phyloP scores from a whole-genome alignment of 192 early-diverging fungal species.

The Umbelopsis ramanniana region DNA sequence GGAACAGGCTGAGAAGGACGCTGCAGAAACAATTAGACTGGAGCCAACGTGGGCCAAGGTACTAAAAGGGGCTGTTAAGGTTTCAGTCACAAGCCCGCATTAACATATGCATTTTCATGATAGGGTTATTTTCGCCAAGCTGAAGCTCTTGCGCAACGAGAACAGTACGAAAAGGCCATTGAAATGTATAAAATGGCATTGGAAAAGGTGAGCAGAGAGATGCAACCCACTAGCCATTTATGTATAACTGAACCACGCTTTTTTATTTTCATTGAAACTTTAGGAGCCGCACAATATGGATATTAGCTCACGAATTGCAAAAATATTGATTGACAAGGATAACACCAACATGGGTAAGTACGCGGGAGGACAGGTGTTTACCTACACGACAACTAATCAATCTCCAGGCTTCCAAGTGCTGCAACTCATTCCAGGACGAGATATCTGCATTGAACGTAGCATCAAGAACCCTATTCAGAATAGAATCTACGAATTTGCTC shows the following conservation, averaged over 20 bases:
- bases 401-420: conserved; percentile 56
- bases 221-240: neutral
- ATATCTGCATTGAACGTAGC: conserved; percentile 59
- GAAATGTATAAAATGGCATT: conserved; percentile 47
- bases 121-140: conserved; percentile 68
- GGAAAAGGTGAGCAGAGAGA: conserved; percentile 27
- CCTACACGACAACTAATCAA: no score
- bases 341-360: conserved; percentile 56
- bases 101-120: conserved; percentile 39
- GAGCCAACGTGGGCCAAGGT: conserved; percentile 46
- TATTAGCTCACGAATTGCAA: conserved; percentile 53
- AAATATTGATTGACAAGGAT: conserved; percentile 57
- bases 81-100: neutral
- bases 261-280: no score
- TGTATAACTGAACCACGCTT: neutral
- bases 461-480: conserved; percentile 74
- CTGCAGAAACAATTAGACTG: conserved; percentile 34
- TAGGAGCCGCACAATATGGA: conserved; percentile 54
- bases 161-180: conserved; percentile 53
- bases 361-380: neutral
- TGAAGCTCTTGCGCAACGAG: conserved; percentile 58
- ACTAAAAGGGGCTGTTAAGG: neutral
- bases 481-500: conserved; percentile 76
- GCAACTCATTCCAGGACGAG: conserved; percentile 73
- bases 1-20: conserved; percentile 37